Evolutionary conservation across 2,329 filamentous ascomycete species (phyloP), one percentile per base, ranked within the genome.

Genomic region (Neurospora crassa): DNA sequence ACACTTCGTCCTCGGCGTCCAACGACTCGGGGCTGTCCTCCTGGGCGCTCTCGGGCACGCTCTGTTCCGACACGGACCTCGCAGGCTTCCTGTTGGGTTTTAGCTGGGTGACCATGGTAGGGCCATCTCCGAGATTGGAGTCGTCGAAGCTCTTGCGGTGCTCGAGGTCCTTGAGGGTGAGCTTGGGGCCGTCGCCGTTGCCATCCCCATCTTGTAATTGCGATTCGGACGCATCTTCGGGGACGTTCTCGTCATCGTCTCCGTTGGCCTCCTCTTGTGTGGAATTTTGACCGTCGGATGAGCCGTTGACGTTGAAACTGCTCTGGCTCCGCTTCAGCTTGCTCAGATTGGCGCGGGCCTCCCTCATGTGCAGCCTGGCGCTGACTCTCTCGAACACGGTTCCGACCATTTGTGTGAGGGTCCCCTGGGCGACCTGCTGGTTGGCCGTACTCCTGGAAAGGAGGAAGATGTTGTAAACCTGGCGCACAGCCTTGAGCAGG

Each of bases 381-480:
- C 96, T 96, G 74, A 99, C 95, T 73, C 96, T 86, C 81, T 99
- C 96, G 77, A 99, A 99, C 3, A 99, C 96, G 1, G 95, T 98
- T 75, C 95, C 94, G 47, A 98, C 93, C 96, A 99, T 99, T 82
- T 99, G 96, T 3, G 95, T 97, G 78, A 99, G 84, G 4, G 96
- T 97, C 2, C 96, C 96, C 80, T 99, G 96, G 1, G 96, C 96
- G 68, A 98, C 93, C 80, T 97, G 94, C 83, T 99, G 96, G 79
- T 98, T 99, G 71, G 93, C 89, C 74, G 91, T 96, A 74, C 91
- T 97, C 79, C 96, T 94, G 75, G 95, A 98, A 69, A 98, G 89
- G 72, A 99, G 86, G 81, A 99, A 99, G 76, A 99, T 96, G 83
- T 99, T 99, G 85, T 99, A 99, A 72, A 97, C 97, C 81, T 98